phyloP scores from a whole-genome alignment of 2,329 filamentous ascomycete species.

The Pseudogymnoascus destructans region DNA sequence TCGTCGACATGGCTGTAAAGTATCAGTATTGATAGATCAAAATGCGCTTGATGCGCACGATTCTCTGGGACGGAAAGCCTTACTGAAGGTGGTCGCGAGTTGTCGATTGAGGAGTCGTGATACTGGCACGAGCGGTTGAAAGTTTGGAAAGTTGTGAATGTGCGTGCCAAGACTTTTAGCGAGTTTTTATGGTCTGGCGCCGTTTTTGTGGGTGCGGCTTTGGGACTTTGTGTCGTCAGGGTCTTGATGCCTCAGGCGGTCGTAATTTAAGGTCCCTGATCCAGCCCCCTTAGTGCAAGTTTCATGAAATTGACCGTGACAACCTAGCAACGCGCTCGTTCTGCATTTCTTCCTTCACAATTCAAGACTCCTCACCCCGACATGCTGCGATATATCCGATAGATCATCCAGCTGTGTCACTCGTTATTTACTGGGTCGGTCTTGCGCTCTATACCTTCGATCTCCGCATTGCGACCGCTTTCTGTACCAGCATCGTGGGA shows the following conservation, averaged over 20 bases:
- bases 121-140: conserved; percentile 11
- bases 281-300: conserved; percentile 6
- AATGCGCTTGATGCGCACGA: neutral
- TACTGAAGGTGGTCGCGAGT: conserved; percentile 21
- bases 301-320: conserved; percentile 4
- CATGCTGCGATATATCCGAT: conserved; percentile 1
- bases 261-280: conserved; percentile 3
- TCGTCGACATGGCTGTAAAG: conserved; percentile 50
- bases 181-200: neutral
- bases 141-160: conserved; percentile 16
- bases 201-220: neutral
- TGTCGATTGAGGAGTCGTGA: conserved; percentile 18
- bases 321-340: neutral
- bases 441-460: neutral
- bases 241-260: conserved; percentile 4
- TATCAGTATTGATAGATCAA: conserved; percentile 2
- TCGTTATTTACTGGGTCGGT: neutral
- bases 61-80: conserved; percentile 10
- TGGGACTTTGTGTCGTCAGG: neutral
- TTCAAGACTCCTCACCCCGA: neutral
- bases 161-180: conserved; percentile 10
- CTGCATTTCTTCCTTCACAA: neutral
- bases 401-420: neutral
- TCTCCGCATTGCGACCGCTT: neutral
- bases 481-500: neutral